phyloP scores from a whole-genome alignment of 2,329 filamentous ascomycete genomes.

The Xylariomycetidae sp. region DNA sequence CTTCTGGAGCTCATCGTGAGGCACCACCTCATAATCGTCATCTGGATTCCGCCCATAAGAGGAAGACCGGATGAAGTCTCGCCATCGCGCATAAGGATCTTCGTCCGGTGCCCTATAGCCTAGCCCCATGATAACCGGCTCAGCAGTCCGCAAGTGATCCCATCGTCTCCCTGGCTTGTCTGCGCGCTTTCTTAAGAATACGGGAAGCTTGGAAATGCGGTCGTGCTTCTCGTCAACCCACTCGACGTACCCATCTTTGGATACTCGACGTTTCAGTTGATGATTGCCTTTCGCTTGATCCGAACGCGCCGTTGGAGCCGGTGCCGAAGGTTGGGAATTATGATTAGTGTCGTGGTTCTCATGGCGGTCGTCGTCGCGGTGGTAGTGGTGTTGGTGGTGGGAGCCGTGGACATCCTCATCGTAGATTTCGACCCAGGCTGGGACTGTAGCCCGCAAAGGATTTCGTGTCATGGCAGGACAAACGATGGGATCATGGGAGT shows the following conservation, averaged over 20 bases:
- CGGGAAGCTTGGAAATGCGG: conserved; percentile 35
- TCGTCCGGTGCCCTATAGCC: conserved; percentile 37
- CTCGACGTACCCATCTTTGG: conserved; percentile 28
- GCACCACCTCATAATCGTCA: conserved; percentile 45
- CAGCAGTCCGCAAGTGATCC: conserved; percentile 55
- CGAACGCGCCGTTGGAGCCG: conserved; percentile 18
- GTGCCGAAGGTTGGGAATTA: too few relatives aligned
- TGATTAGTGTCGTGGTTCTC: too few relatives aligned
- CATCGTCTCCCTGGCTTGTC: conserved; percentile 48
- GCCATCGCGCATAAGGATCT: conserved; percentile 44
- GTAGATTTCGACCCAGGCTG: conserved; percentile 27
- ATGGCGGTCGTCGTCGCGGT: too few relatives aligned
- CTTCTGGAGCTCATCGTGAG: conserved; percentile 33
- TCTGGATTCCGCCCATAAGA: conserved; percentile 43
- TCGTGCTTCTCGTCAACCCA: conserved; percentile 29
- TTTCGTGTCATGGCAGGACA: conserved; percentile 23
- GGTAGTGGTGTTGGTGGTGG: too few relatives aligned
- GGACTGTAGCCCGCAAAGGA: conserved; percentile 23
- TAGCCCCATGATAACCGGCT: conserved; percentile 53
- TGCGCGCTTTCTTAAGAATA: conserved; percentile 43
- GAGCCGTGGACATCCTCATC: conserved; percentile 23
- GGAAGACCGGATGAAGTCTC: conserved; percentile 49
- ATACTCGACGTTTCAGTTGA: conserved; percentile 25
- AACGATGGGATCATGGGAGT: too few relatives aligned
- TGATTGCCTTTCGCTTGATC: conserved; percentile 22